phyloP scores from a whole-genome alignment of 139 green algal species.

The Micractinium conductrix region DNA sequence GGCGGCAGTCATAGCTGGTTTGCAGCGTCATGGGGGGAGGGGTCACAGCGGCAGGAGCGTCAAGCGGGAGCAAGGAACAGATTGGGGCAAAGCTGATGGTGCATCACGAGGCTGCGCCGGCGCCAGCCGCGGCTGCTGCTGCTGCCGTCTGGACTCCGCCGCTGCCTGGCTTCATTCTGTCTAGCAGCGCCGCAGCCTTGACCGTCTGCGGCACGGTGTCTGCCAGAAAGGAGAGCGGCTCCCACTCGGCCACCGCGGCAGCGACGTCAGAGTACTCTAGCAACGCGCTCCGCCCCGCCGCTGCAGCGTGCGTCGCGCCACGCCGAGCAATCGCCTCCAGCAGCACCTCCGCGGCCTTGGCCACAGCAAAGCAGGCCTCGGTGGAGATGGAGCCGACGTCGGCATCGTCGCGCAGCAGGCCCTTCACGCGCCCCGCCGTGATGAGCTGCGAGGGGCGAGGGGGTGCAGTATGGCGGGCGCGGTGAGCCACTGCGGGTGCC shows the following conservation, averaged over 20 bases:
- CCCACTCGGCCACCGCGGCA: neutral
- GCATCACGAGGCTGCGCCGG: neutral
- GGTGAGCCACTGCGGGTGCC: neutral
- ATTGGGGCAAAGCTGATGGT: too few relatives aligned
- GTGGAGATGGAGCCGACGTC: slow-evolving; percentile 41
- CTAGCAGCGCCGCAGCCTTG: slow-evolving; percentile 24
- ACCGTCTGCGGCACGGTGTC: slow-evolving; percentile 40
- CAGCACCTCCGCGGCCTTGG: slow-evolving; percentile 34
- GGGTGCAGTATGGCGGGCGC: neutral
- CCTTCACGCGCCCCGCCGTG: slow-evolving; percentile 29
- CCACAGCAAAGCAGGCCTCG: slow-evolving; percentile 45
- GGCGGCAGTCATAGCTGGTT: too few relatives aligned
- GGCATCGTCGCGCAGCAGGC: slow-evolving; percentile 28
- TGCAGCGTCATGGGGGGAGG: too few relatives aligned
- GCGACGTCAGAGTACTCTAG: slow-evolving; percentile 28
- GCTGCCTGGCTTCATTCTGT: neutral
- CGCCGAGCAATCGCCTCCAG: neutral
- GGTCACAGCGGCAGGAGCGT: neutral
- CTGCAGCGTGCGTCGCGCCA: neutral
- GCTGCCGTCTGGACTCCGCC: neutral
- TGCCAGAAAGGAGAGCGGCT: slow-evolving; percentile 25
- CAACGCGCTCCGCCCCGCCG: neutral
- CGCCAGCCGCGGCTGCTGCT: neutral
- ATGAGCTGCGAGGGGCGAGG: neutral
- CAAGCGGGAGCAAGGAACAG: neutral